These are phyloP conservation scores for Auricularia sp. DNA, from an alignment of 768 basidiomycete genomes.

Conservation along the genomic window DNA sequence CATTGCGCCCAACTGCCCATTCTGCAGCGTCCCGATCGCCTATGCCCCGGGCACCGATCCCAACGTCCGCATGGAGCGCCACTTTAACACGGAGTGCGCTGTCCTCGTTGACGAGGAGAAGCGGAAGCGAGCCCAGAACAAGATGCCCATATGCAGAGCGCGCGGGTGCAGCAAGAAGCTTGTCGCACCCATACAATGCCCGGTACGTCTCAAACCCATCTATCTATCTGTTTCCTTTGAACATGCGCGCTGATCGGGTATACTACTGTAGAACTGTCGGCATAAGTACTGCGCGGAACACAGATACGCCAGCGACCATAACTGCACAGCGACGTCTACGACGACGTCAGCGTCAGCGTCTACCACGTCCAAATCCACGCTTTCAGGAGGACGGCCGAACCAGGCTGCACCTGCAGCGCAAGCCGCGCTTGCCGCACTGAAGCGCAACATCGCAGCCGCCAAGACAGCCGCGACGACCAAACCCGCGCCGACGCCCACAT, in stretches of 20 bases:
- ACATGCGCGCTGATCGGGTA: neutral
- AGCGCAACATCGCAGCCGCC: constrained; percentile 29
- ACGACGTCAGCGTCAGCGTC: constrained; percentile 11
- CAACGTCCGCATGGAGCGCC: constrained; percentile 70
- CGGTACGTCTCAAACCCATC: constrained; percentile 35
- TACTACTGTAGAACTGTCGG: constrained; percentile 29
- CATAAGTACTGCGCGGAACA: constrained; percentile 69
- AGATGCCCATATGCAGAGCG: constrained; percentile 47
- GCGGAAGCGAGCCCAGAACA: constrained; percentile 26
- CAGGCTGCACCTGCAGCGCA: constrained; percentile 13
- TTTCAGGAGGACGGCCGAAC: constrained; percentile 5
- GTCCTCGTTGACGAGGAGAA: constrained; percentile 56
- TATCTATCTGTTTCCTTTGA: neutral
- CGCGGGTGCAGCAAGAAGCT: constrained; percentile 60
- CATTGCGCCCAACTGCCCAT: constrained; percentile 67
- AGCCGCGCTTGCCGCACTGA: constrained; percentile 30
- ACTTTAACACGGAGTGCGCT: constrained; percentile 55
- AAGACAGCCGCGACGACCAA: constrained; percentile 22
- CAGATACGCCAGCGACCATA: constrained; percentile 68
- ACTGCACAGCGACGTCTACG: constrained; percentile 26
- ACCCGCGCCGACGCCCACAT: constrained; percentile 24
- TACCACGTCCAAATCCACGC: constrained; percentile 4
- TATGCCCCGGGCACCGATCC: constrained; percentile 72
- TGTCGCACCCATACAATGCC: constrained; percentile 63
- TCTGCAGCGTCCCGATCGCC: constrained; percentile 67